Conservation (phyloP, 2,329 filamentous ascomycete species). For the Aspergillus sp. region DNA sequence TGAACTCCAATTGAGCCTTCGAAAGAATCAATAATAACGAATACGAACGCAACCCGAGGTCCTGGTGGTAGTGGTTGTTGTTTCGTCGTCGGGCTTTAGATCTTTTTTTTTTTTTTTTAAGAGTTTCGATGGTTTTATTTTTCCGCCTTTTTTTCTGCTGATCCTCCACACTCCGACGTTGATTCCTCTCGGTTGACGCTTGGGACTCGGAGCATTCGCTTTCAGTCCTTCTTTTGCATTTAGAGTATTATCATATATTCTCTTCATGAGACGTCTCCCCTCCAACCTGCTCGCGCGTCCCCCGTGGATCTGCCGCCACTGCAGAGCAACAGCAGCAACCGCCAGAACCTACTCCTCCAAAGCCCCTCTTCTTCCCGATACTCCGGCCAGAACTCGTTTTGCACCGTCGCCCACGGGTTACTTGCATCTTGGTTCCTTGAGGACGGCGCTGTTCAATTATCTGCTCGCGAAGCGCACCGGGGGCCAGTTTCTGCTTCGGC, state of each 20-base stretch:
- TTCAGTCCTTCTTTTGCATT: conserved; percentile 2
- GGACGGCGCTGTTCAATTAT: conserved; percentile 94
- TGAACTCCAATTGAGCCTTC: neutral
- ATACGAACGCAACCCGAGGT: too few species aligned
- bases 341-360: conserved; percentile 21
- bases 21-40: too few species aligned
- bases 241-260: neutral
- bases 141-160: neutral
- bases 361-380: conserved; percentile 36
- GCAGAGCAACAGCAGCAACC: conserved; percentile 27
- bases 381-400: conserved; percentile 71
- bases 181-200: too few species aligned
- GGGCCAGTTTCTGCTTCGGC: conserved; percentile 80
- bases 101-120: neutral
- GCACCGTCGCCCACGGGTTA: conserved; percentile 93
- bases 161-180: neutral
- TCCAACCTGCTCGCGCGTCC: conserved; percentile 19
- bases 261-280: conserved; percentile 21
- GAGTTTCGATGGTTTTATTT: neutral
- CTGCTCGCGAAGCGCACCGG: conserved; percentile 78
- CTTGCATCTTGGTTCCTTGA: conserved; percentile 80
- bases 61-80: neutral
- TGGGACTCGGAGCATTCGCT: neutral
- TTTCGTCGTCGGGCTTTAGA: neutral
- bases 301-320: conserved; percentile 31